Evolutionary conservation across 768 basidiomycete genomes (phyloP).

Genomic region (Lactarius psammicola): DNA sequence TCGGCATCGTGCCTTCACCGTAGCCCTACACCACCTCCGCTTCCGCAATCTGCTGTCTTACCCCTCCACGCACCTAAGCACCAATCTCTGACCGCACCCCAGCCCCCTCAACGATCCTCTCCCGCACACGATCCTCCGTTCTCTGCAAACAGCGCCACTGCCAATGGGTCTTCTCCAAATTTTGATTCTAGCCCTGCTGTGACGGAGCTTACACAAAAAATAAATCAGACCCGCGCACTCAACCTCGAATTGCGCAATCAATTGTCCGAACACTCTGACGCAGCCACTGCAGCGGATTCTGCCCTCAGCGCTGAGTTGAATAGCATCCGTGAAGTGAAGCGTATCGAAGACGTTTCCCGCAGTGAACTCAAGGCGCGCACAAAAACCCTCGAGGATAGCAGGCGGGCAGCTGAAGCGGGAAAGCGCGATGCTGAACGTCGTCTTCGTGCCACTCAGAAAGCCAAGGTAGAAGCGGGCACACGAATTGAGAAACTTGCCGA

Average conservation of each 20-base stretch:
- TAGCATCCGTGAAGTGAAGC: slow-evolving; percentile 71
- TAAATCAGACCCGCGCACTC: slow-evolving; percentile 57
- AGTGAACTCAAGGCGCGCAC: slow-evolving; percentile 79
- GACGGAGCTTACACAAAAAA: slow-evolving; percentile 73
- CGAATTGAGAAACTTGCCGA: slow-evolving; percentile 55
- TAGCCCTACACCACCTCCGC: slow-evolving; percentile 76
- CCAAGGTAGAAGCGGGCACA: slow-evolving; percentile 59
- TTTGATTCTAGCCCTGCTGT: slow-evolving; percentile 67
- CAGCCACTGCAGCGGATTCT: slow-evolving; percentile 50
- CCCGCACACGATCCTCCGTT: slow-evolving; percentile 20
- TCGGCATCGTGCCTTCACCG: slow-evolving; percentile 37
- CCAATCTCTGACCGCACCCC: slow-evolving; percentile 32
- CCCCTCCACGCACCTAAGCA: slow-evolving; percentile 66
- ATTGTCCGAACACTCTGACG: slow-evolving; percentile 47
- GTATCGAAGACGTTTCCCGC: slow-evolving; percentile 77
- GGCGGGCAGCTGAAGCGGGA: slow-evolving; percentile 74
- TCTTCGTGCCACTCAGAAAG: slow-evolving; percentile 63
- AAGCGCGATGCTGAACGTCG: slow-evolving; percentile 89
- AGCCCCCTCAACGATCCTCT: slow-evolving; percentile 25
- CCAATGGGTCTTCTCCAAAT: slow-evolving; percentile 40
- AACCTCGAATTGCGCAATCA: slow-evolving; percentile 70
- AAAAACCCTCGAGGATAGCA: slow-evolving; percentile 83
- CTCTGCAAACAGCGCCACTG: slow-evolving; percentile 19
- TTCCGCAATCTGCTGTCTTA: slow-evolving; percentile 78
- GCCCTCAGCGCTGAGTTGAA: slow-evolving; percentile 67